phyloP scores from a whole-genome alignment of 192 early-diverging fungal species.

The Geosiphon pyriformis region DNA sequence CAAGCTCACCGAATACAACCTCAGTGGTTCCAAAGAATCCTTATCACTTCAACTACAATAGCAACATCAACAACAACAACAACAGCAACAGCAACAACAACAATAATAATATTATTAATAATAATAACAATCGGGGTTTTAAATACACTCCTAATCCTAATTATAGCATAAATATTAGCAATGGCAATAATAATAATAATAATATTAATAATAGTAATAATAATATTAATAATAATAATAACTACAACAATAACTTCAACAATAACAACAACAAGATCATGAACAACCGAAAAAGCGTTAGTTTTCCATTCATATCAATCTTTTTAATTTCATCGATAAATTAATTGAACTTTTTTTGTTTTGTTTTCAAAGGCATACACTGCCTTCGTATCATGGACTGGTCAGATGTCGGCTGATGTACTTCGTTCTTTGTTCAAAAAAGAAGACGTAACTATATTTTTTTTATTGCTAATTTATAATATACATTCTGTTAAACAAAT shows the following conservation, averaged over 20 bases:
- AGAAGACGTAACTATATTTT: slow-evolving; percentile 3
- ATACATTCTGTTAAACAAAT: not conserved
- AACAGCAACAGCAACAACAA: not conserved
- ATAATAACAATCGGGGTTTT: not conserved
- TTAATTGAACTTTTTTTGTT: not conserved
- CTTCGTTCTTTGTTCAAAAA: not conserved
- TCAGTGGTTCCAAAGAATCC: not conserved
- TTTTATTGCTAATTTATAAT: not conserved
- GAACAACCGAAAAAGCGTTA: too few relatives aligned
- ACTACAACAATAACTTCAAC: too few relatives aligned
- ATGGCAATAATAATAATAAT: slow-evolving; percentile 1
- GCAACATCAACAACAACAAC: not conserved
- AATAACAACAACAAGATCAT: too few relatives aligned
- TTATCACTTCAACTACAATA: not conserved
- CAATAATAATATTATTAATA: not conserved
- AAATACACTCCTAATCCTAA: too few relatives aligned
- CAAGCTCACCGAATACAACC: not conserved
- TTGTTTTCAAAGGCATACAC: not conserved
- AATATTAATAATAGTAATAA: not conserved
- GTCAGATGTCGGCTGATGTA: not conserved
- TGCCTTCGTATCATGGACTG: not conserved
- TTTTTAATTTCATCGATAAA: too few relatives aligned
- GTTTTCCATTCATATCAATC: too few relatives aligned
- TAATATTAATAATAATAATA: not conserved
- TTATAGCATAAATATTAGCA: not conserved